A percentile compares a stretch with the other conserved stretches of the same genome.
These are phyloP conservation scores for Corylus heterophylla DNA, from an alignment of 306 rosid species.

Conservation along the genomic window DNA sequence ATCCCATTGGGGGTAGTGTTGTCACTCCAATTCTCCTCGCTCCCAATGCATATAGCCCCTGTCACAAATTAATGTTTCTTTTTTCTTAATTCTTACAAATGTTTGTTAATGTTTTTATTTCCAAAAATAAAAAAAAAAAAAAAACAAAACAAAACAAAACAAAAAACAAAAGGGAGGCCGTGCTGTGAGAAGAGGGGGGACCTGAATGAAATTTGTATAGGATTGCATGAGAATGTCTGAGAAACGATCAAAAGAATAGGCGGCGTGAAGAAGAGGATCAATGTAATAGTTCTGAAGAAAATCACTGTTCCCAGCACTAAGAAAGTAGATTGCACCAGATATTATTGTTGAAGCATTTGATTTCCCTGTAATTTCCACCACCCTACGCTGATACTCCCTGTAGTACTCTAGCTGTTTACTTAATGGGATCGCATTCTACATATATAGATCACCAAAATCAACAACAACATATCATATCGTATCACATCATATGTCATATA, in stretches of 20 bases:
- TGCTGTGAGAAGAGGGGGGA: not conserved
- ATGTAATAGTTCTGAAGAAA: slow-evolving; percentile 70
- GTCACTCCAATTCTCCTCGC: slow-evolving; percentile 74
- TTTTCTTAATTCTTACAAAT: no score
- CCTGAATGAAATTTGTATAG: slow-evolving; percentile 58
- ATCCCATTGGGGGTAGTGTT: slow-evolving; percentile 69
- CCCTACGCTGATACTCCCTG: slow-evolving; percentile 51
- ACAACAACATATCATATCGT: no score
- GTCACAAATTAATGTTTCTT: not conserved
- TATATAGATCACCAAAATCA: slow-evolving; percentile 16
- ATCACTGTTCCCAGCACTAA: slow-evolving; percentile 62
- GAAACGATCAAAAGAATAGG: slow-evolving; percentile 50
- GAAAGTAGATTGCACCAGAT: slow-evolving; percentile 52
- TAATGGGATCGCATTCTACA: slow-evolving; percentile 56
- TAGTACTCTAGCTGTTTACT: slow-evolving; percentile 57
- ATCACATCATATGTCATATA: not conserved
- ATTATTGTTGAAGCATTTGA: slow-evolving; percentile 50
- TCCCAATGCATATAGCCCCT: slow-evolving; percentile 64
- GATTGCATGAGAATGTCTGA: slow-evolving; percentile 47
- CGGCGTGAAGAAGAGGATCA: slow-evolving; percentile 50
- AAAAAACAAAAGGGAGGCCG: no score
- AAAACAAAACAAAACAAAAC: no score
- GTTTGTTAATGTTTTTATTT: no score
- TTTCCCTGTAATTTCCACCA: slow-evolving; percentile 46
- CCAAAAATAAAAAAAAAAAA: no score